phyloP scores from a whole-genome alignment of 2,329 filamentous ascomycete species.

The Ilyonectria destructans region DNA sequence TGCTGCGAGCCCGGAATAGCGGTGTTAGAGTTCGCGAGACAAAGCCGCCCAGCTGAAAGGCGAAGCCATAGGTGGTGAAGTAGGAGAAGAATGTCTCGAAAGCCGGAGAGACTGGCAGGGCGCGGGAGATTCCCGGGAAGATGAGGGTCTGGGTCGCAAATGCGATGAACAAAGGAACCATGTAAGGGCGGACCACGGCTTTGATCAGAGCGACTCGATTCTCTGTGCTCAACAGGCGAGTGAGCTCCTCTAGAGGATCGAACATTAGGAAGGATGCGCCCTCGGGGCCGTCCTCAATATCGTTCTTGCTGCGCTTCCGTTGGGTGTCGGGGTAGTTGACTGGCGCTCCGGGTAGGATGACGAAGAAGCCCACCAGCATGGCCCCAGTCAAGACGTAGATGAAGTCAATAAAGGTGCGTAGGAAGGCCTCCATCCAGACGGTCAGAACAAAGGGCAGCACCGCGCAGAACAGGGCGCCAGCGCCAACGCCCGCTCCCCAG shows the following conservation, averaged over 20 bases:
- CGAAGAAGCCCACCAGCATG: slow-evolving; percentile 49
- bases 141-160: slow-evolving; percentile 46
- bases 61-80: slow-evolving; percentile 48
- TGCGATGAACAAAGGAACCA: slow-evolving; percentile 48
- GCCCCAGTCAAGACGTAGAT: slow-evolving; percentile 48
- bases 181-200: slow-evolving; percentile 43
- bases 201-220: slow-evolving; percentile 34
- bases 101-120: slow-evolving; percentile 41
- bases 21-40: slow-evolving; percentile 45
- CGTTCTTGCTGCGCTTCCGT: slow-evolving; percentile 29
- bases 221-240: slow-evolving; percentile 33
- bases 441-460: slow-evolving; percentile 52
- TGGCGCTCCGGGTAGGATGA: slow-evolving; percentile 48
- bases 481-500: slow-evolving; percentile 56
- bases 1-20: slow-evolving; percentile 35
- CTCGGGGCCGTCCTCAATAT: slow-evolving; percentile 39
- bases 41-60: slow-evolving; percentile 51
- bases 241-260: slow-evolving; percentile 50
- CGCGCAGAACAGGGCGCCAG: slow-evolving; percentile 49
- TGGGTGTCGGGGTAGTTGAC: slow-evolving; percentile 42
- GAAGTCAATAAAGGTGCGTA: slow-evolving; percentile 50
- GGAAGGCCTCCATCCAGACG: slow-evolving; percentile 44
- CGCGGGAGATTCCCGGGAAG: slow-evolving; percentile 51
- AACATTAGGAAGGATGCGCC: slow-evolving; percentile 58
- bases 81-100: slow-evolving; percentile 51